Evolutionary conservation across 2,329 filamentous ascomycete genomes (phyloP), one percentile per base, ranked within the genome.

Genomic region (Ophidiomyces ophidiicola): DNA sequence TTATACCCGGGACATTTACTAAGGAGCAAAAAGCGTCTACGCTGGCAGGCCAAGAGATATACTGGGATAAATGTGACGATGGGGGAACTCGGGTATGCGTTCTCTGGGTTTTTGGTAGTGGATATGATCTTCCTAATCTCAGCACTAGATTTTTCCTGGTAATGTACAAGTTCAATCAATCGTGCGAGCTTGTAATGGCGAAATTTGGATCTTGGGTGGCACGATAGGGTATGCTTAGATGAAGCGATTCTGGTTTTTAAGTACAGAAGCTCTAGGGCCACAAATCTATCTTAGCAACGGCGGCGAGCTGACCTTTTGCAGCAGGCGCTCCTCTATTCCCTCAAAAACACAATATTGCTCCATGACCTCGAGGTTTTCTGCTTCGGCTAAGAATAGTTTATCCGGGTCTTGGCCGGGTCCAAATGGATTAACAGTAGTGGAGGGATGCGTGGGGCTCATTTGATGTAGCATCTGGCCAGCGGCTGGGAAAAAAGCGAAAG

Each of bases 341-440:
- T 93, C 83, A 43, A 96, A 66, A 46, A 94, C 84, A 53, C 83
- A 94, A 58, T 85, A 82, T 61, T 96, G 88, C 59, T 94, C 87
- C 53, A 93, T 73, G 17, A 98, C 90, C 51, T 92, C 87, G 46
- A 98, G 62, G 61, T 98, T 98, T 70, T 98, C 90, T 2, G 83
- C 83, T 65, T 98, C 90, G 32, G 71, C 83, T 58, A 80, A 70
- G 63, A 94, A 98, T 59, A 94, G 75, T 70, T 98, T 98, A 63
- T 96, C 82, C 0, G 87, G 85, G 57, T 98, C 92, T 54, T 90
- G 81, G 17, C 88, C 87, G 1, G 90, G 87, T 20, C 83, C 86
- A 61, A 94, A 93, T 67, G 90, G 81, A 55, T 87, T 67, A 31
- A 62, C 62, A 32, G 62, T 64, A 54, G 72, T 74, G 48, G 78